A percentile compares a stretch with the other conserved stretches of the same genome.
Evolutionary conservation across 1,139 yeast species (phyloP).

Genomic region (Yamadazyma membranifaciens): DNA sequence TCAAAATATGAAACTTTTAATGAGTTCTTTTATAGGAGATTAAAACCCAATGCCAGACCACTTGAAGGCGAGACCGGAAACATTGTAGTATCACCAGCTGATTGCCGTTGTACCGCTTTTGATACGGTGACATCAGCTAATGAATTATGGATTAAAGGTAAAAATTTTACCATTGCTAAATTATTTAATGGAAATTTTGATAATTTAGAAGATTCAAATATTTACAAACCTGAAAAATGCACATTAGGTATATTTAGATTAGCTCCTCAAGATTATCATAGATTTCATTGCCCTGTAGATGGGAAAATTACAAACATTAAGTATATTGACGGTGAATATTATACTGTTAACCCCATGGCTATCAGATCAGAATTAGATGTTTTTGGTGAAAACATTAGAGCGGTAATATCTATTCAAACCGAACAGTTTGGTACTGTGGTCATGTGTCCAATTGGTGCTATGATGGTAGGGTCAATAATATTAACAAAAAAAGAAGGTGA

Average conservation of each 20-base stretch:
- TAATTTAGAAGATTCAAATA: slow-evolving; percentile 43
- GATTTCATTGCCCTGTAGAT: slow-evolving; percentile 86
- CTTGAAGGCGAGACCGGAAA: slow-evolving; percentile 56
- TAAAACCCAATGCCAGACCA: slow-evolving; percentile 69
- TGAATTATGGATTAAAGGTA: slow-evolving; percentile 87
- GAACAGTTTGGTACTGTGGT: slow-evolving; percentile 72
- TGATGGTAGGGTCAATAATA: slow-evolving; percentile 96
- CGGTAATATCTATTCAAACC: slow-evolving; percentile 73
- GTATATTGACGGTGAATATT: slow-evolving; percentile 82
- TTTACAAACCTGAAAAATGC: slow-evolving; percentile 41
- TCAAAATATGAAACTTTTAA: slow-evolving; percentile 68
- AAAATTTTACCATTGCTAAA: slow-evolving; percentile 66
- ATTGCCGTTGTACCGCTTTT: slow-evolving; percentile 79
- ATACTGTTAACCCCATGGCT: slow-evolving; percentile 98
- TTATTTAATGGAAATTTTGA: slow-evolving; percentile 60
- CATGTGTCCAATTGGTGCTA: slow-evolving; percentile 88
- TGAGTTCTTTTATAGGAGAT: slow-evolving; percentile 80
- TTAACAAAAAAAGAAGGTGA: slow-evolving; percentile 68
- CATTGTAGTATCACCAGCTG: slow-evolving; percentile 80
- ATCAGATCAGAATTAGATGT: slow-evolving; percentile 85
- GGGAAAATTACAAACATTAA: slow-evolving; percentile 68
- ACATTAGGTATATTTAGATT: slow-evolving; percentile 77
- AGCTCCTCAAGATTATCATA: slow-evolving; percentile 96
- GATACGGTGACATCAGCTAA: slow-evolving; percentile 62
- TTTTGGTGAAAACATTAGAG: slow-evolving; percentile 86